These are phyloP conservation scores for Pestalotiopsis fici DNA, from an alignment of 2,329 filamentous ascomycete species.

Conservation along the genomic window DNA sequence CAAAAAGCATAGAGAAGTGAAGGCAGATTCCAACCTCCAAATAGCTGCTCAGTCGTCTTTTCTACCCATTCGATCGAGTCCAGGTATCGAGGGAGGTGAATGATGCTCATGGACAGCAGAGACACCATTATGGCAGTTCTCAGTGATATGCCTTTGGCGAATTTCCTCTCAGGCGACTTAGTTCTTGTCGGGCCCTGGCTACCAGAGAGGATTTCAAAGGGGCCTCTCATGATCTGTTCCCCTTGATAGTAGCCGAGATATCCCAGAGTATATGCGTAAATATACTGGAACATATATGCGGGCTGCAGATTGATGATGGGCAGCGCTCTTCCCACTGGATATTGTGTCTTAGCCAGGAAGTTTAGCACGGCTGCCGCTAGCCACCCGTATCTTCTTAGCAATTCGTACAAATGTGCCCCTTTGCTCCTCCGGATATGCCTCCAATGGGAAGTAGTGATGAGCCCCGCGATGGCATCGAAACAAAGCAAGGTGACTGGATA, in stretches of 20 bases:
- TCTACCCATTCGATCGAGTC: not conserved
- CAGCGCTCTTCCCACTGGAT: constrained; percentile 15
- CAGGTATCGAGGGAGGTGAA: not conserved
- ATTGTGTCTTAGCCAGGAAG: not conserved
- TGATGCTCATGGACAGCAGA: not conserved
- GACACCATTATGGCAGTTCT: not conserved
- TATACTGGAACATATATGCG: constrained; percentile 18
- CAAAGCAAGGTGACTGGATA: constrained; percentile 19
- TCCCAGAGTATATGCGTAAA: constrained; percentile 20
- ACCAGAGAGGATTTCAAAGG: not conserved
- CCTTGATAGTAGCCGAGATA: constrained; percentile 4
- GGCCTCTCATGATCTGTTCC: constrained; percentile 1
- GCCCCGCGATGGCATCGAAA: constrained; percentile 15
- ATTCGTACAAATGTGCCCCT: not conserved
- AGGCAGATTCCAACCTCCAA: constrained; percentile 10
- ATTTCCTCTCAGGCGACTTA: too few species aligned
- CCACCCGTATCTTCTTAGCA: not conserved
- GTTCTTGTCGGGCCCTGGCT: not conserved
- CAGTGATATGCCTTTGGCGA: not conserved
- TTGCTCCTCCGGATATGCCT: not conserved
- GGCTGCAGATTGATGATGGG: constrained; percentile 16
- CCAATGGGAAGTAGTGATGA: constrained; percentile 14
- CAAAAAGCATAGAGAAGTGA: constrained; percentile 17
- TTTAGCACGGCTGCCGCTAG: not conserved
- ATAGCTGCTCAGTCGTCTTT: not conserved